A percentile compares a stretch with the other conserved stretches of the same genome.
Evolutionary conservation across 2,329 filamentous ascomycete species (phyloP).

Genomic region (Pyricularia pennisetigena): DNA sequence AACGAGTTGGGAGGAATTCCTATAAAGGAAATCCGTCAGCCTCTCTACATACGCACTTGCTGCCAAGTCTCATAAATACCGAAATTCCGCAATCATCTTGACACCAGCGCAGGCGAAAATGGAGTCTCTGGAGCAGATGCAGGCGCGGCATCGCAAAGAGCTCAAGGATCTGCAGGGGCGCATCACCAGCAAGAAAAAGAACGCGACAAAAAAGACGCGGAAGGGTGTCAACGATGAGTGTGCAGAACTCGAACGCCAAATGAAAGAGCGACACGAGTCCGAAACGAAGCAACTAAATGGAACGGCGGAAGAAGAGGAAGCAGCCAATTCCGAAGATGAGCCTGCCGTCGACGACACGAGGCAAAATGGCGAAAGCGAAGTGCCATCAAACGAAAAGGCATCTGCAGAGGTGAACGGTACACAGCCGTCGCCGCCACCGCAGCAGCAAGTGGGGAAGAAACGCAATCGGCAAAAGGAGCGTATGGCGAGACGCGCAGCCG

Average conservation of each 20-base stretch:
- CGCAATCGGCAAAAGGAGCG: constrained; percentile 87
- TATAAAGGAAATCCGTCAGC: neutral
- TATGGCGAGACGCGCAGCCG: constrained; percentile 78
- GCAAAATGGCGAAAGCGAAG: neutral
- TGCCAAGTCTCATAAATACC: neutral
- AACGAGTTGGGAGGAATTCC: neutral
- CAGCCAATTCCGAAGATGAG: constrained; percentile 6
- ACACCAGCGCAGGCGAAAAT: constrained; percentile 2
- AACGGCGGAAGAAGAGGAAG: constrained; percentile 4
- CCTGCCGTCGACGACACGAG: neutral
- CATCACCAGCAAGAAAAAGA: constrained; percentile 93
- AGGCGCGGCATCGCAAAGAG: constrained; percentile 78
- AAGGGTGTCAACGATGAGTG: constrained; percentile 71
- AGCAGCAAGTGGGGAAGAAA: constrained; percentile 45
- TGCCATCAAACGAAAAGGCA: neutral
- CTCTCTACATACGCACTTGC: too few species aligned
- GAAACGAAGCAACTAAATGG: constrained; percentile 41
- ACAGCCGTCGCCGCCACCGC: constrained; percentile 13
- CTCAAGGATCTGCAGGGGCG: constrained; percentile 75
- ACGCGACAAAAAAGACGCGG: constrained; percentile 78
- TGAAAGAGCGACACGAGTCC: constrained; percentile 56
- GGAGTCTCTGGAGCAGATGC: constrained; percentile 64
- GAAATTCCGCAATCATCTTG: neutral
- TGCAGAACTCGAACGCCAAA: constrained; percentile 54
- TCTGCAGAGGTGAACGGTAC: neutral